These are phyloP conservation scores for Acaromyces ingoldii DNA, from an alignment of 1,284 basidiomycete species.

Conservation along the genomic window DNA sequence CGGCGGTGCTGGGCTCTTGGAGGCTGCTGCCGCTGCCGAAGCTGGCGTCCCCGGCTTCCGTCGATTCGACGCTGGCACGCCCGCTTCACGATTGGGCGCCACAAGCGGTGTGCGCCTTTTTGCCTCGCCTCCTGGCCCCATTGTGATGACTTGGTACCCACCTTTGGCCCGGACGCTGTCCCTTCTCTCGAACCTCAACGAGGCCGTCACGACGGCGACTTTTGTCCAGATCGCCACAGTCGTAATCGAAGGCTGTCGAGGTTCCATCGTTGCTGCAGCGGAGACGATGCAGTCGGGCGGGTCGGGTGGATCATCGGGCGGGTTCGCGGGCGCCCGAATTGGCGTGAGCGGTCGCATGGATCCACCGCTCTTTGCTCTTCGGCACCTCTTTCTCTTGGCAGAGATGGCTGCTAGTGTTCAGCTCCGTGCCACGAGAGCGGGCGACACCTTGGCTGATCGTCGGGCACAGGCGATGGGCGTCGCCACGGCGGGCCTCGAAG, in stretches of 20 bases:
- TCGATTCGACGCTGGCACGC: neutral
- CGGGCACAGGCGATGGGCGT: neutral
- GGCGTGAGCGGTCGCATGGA: conserved; percentile 3
- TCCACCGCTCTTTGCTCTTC: conserved; percentile 1
- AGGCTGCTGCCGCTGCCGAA: conserved; percentile 2
- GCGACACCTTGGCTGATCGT: neutral
- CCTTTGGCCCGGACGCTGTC: conserved; percentile 1
- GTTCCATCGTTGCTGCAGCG: neutral
- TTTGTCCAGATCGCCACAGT: neutral
- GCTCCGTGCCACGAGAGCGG: neutral
- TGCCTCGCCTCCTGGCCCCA: neutral
- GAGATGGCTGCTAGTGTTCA: neutral
- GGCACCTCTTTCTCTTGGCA: neutral
- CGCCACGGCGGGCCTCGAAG: neutral
- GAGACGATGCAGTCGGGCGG: neutral
- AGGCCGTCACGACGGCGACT: neutral
- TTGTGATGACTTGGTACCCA: conserved; percentile 6
- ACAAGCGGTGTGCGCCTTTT: conserved; percentile 3
- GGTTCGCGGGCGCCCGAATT: neutral
- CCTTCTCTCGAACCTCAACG: conserved; percentile 6
- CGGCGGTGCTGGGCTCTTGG: conserved; percentile 1
- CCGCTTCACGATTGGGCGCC: neutral
- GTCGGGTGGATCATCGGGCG: too few species aligned
- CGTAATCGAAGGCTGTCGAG: conserved; percentile 2
- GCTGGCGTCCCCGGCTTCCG: neutral